Percentiles rank a stretch among this genome's conserved stretches.
Evolutionary conservation across 805 yeast genomes (phyloP).

Genomic region (Monosporozyma siamensis): DNA sequence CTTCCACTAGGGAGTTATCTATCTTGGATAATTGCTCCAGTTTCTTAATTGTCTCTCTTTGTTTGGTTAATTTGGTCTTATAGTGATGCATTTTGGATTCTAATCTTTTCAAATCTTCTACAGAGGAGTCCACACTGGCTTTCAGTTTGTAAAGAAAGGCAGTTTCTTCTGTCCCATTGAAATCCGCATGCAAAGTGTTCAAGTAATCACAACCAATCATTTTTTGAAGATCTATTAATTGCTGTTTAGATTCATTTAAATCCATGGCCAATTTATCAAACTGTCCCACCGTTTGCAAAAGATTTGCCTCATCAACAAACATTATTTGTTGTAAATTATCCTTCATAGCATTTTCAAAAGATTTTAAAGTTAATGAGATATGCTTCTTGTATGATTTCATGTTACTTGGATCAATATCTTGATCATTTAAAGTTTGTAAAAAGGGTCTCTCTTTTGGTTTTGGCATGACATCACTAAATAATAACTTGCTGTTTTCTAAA

Average conservation of each 20-base stretch:
- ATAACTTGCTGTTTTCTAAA: background rate
- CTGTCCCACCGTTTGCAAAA: constrained; percentile 19
- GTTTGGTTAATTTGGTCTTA: constrained; percentile 13
- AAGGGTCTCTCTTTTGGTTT: background rate
- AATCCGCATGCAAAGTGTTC: constrained; percentile 20
- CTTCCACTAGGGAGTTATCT: constrained; percentile 2
- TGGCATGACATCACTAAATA: background rate
- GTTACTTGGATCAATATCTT: constrained; percentile 9
- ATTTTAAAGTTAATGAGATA: constrained; percentile 14
- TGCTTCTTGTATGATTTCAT: constrained; percentile 15
- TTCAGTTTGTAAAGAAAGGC: constrained; percentile 19
- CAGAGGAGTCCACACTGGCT: constrained; percentile 9
- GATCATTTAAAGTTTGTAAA: background rate
- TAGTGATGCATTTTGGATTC: constrained; percentile 20
- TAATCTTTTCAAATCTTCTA: constrained; percentile 20
- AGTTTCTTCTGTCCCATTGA: constrained; percentile 18
- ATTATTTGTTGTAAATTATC: constrained; percentile 14
- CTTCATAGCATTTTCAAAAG: constrained; percentile 19
- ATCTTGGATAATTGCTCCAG: constrained; percentile 17
- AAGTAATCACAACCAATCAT: constrained; percentile 25
- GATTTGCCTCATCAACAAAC: constrained; percentile 20
- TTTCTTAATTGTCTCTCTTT: constrained; percentile 20
- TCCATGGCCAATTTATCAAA: constrained; percentile 17
- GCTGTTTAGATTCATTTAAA: constrained; percentile 24
- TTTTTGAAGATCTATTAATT: constrained; percentile 17